Base-by-base conservation (phyloP, 495 filamentous ascomycete genomes). In the Neurospora africana region DNA sequence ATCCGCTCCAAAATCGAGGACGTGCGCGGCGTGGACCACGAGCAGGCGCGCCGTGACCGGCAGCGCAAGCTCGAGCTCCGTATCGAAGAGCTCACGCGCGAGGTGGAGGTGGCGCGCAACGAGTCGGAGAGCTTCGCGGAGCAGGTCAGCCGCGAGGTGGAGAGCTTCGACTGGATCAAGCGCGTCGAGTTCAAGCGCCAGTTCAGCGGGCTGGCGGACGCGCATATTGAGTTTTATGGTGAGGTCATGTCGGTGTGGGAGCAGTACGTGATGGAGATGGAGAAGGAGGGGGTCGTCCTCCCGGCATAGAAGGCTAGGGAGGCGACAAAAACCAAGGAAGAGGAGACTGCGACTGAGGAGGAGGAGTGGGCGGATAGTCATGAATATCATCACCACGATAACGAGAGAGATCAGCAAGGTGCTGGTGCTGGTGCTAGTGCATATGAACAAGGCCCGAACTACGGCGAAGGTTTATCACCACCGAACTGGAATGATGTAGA, bases 161-260 rank as follows among this genome's bases (percentile, higher is more conserved):
- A 85, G 17, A 94, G 97, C 79, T 99, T 99, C 79, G 95, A 98
- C 83, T 88, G 94, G 58, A 97, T 98, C 86, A 99, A 99, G 83
- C 89, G 91, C 36, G 85, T 91, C 70, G 95, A 99, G 84, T 95
- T 99, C 80, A 92, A 92, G 76, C 89, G 92, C 75, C 93, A 93
- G 69, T 85, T 98, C 73, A 92, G 92, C 15, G 88, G 86, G 35
- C 83, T 98, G 61, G 93, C 94, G 10, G 92, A 93, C 75, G 89
- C 91, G 65, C 93, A 99, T 78, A 90, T 96, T 72, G 88, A 90
- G 10, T 98, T 97, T 77, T 98, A 97, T 76, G 87, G 86, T 68
- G 88, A 87, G 35, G 91, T 91, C 8, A 86, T 93, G 69, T 90
- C 91, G 74, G 92, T 91, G 15, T 99, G 95, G 95, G 94, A 98